Evolutionary conservation across 208 protist species (phyloP).

Genomic region (Plasmodiophora brassicae): DNA sequence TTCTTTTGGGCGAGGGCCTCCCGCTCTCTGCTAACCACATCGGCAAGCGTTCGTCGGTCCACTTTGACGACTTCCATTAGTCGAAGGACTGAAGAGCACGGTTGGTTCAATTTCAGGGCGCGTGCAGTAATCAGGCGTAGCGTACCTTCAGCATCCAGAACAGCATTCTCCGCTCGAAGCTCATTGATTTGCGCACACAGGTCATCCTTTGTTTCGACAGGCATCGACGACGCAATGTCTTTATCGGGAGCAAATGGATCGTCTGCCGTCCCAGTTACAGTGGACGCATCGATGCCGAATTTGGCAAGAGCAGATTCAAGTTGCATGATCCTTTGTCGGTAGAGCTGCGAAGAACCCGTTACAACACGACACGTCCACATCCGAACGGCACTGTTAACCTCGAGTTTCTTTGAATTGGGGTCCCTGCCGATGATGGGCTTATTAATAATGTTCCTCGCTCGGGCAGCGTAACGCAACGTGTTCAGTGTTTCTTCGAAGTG

Average conservation of each 20-base stretch:
- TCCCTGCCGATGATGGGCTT: slow-evolving; percentile 34
- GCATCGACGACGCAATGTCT: too few relatives aligned
- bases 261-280: too few relatives aligned
- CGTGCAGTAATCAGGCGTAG: too few relatives aligned
- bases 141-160: slow-evolving; percentile 11
- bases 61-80: background rate
- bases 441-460: slow-evolving; percentile 40
- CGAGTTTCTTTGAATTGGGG: slow-evolving; percentile 5
- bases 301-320: background rate
- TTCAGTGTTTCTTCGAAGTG: slow-evolving; percentile 46
- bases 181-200: background rate
- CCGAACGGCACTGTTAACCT: background rate
- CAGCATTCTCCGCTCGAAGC: background rate
- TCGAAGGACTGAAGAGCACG: background rate
- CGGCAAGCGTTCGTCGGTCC: background rate
- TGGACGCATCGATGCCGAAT: background rate
- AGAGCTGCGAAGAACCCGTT: background rate
- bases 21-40: background rate
- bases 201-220: background rate
- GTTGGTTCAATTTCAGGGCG: too few relatives aligned
- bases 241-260: too few relatives aligned
- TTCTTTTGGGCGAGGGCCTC: background rate
- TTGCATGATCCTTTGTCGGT: background rate
- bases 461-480: slow-evolving; percentile 38
- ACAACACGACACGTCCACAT: background rate